Conservation (phyloP, 192 early-diverging fungal genomes). For the Linnemannia zychae region DNA sequence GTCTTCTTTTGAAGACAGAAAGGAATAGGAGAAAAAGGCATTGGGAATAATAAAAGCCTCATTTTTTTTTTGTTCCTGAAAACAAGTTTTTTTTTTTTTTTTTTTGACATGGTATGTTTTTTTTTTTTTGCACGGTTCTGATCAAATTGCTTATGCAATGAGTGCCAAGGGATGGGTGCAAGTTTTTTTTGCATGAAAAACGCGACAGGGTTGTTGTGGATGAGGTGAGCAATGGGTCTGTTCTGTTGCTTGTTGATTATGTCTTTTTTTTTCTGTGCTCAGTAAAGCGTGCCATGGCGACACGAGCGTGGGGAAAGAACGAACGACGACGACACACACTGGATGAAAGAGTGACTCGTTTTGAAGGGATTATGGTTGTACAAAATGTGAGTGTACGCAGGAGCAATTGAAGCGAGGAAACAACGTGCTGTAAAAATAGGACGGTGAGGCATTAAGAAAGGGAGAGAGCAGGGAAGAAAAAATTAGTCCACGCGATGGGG, state of each 20-base stretch:
- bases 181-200: background rate
- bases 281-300: background rate
- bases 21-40: background rate
- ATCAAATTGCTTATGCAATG: background rate
- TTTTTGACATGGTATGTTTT: background rate
- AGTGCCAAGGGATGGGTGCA: no score
- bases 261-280: no score
- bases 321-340: background rate
- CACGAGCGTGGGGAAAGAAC: background rate
- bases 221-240: background rate
- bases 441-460: no score
- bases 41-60: background rate
- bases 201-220: background rate
- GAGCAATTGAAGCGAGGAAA: background rate
- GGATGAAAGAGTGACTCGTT: background rate
- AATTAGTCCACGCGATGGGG: no score
- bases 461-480: no score
- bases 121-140: background rate
- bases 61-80: constrained; percentile 1
- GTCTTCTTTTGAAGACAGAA: background rate
- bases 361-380: background rate
- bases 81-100: background rate
- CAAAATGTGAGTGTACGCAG: background rate
- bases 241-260: background rate
- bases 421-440: background rate